phyloP scores from a whole-genome alignment of 2,329 filamentous ascomycete species.

The Fusarium sp. region DNA sequence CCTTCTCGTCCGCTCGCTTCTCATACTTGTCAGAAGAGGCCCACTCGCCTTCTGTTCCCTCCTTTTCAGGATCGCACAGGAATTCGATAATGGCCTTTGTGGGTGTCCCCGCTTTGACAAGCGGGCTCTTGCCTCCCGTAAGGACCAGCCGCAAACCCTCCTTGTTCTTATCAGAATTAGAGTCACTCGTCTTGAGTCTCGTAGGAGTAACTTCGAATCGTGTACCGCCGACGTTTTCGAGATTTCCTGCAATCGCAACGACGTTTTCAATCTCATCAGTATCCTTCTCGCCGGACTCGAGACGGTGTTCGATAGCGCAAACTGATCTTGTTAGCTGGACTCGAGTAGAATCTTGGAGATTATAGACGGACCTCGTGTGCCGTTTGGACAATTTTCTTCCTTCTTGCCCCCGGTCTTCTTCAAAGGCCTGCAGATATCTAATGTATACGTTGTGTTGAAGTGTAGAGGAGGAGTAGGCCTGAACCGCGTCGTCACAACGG shows the following conservation, averaged over 20 bases:
- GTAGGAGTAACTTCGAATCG: slow-evolving; percentile 73
- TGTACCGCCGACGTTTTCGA: slow-evolving; percentile 67
- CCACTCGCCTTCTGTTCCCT: slow-evolving; percentile 79
- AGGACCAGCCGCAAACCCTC: slow-evolving; percentile 80
- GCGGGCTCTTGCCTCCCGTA: slow-evolving; percentile 65
- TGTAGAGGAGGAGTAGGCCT: slow-evolving; percentile 62
- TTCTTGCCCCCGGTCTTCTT: slow-evolving; percentile 68
- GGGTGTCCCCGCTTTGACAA: slow-evolving; percentile 63
- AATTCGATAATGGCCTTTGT: slow-evolving; percentile 88
- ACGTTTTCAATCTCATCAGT: slow-evolving; percentile 62
- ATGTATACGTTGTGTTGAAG: slow-evolving; percentile 80
- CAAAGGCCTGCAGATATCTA: slow-evolving; percentile 79
- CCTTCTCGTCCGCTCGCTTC: slow-evolving; percentile 45
- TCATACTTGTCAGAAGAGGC: slow-evolving; percentile 67
- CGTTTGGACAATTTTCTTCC: slow-evolving; percentile 72
- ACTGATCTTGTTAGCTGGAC: slow-evolving; percentile 60
- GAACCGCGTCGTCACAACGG: slow-evolving; percentile 70
- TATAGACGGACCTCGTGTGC: slow-evolving; percentile 70
- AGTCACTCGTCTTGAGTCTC: slow-evolving; percentile 72
- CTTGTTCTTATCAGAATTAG: slow-evolving; percentile 71
- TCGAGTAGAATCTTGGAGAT: not conserved
- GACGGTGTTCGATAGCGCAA: slow-evolving; percentile 76
- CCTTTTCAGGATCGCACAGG: slow-evolving; percentile 77
- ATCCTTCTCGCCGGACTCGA: slow-evolving; percentile 55
- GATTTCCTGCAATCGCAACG: slow-evolving; percentile 35